Evolutionary conservation across 1,284 basidiomycete species (phyloP).

Genomic region (Malassezia cuniculi): DNA sequence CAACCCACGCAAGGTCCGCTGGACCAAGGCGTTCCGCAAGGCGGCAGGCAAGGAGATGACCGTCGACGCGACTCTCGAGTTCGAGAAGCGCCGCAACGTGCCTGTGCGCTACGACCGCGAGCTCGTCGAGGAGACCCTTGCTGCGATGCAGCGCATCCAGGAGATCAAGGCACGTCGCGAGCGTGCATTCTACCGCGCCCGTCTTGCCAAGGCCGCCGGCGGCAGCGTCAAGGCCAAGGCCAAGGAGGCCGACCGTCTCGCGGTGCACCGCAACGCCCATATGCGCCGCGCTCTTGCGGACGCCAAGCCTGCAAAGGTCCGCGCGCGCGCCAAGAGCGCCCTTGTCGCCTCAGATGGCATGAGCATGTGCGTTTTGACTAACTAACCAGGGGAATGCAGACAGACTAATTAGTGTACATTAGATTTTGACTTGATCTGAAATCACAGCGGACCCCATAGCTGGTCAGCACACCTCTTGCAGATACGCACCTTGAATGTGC

Average conservation of each 20-base stretch:
- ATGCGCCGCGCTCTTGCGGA: slow-evolving; percentile 27
- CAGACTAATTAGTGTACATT: slow-evolving; percentile 18
- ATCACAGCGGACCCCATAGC: slow-evolving; percentile 23
- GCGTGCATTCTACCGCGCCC: slow-evolving; percentile 64
- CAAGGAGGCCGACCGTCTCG: slow-evolving; percentile 30
- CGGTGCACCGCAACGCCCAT: slow-evolving; percentile 36
- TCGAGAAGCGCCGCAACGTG: slow-evolving; percentile 96
- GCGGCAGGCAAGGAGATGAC: slow-evolving; percentile 99
- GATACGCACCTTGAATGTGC: slow-evolving; percentile 37
- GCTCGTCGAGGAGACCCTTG: slow-evolving; percentile 80
- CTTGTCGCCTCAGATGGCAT: slow-evolving; percentile 25
- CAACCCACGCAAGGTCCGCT: slow-evolving; percentile 95
- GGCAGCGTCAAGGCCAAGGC: slow-evolving; percentile 31
- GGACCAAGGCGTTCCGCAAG: slow-evolving; percentile 99
- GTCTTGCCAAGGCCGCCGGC: slow-evolving; percentile 34
- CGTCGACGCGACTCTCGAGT: slow-evolving; percentile 95
- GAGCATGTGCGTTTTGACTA: slow-evolving; percentile 29
- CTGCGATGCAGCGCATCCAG: slow-evolving; percentile 87
- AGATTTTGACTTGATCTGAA: not conserved
- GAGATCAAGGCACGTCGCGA: slow-evolving; percentile 87
- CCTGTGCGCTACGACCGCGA: slow-evolving; percentile 96
- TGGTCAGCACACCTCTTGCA: too few relatives aligned
- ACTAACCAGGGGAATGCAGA: slow-evolving; percentile 24
- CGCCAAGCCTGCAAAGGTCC: slow-evolving; percentile 16
- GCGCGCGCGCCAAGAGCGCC: slow-evolving; percentile 25